Evolutionary conservation across 805 yeast species (phyloP), one percentile per base, ranked within the genome.

Genomic region (Candida khao-thaluensis): DNA sequence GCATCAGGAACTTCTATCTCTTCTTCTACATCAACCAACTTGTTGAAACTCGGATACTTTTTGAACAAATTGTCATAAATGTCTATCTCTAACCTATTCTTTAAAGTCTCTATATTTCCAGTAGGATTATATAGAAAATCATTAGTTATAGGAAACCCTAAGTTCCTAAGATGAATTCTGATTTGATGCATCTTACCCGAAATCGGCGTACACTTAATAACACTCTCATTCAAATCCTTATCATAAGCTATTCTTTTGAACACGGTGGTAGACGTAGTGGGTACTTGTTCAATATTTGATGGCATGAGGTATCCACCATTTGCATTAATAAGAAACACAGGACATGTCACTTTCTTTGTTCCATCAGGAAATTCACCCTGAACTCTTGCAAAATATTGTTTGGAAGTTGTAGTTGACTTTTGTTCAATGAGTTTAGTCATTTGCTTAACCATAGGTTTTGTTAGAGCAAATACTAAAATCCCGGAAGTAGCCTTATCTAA

Each of bases 111-210:
- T 15, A 53, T 45, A 3, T 37, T 39, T 8, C 37, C 40, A 2
- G 5, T 30, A 2, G 57, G 54, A 36, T 60, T 56, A 43, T 69
- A 69, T 9, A 58, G 49, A 18, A 53, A 56, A 59, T 91, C 99
- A 56, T 91, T 90, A 3, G 85, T 88, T 32, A 91, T 91, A 0
- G 98, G 96, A 54, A 69, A 75, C 0, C 97, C 97, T 44, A 76
- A 35, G 45, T 74, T 70, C 16, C 79, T 53, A 9, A 77, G 53
- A 52, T 77, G 82, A 4, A 77, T 74, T 9, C 82, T 57, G 17
- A 77, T 76, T 52, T 77, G 82, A 54, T 77, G 82, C 53, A 74
- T 74, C 44, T 72, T 61, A 0, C 82, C 82, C 1, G 80, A 72
- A 5, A 70, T 42, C 0, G 82, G 81, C 29, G 51, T 53, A 45